These are phyloP conservation scores for Thuja plicata DNA, from an alignment of 83 land plant genomes.

Conservation along the genomic window DNA sequence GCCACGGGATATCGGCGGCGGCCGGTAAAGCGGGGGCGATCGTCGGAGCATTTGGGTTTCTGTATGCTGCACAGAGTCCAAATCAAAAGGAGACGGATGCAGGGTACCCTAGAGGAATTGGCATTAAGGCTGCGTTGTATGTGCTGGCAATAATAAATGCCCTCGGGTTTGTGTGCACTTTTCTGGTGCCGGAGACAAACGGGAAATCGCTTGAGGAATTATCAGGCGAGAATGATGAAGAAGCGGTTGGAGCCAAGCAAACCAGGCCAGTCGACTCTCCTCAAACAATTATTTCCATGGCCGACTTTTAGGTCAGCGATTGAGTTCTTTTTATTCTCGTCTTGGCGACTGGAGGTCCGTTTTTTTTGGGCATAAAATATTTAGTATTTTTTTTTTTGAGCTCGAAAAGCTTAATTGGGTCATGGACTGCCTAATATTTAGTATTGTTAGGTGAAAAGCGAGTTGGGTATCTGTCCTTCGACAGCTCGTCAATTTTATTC, in stretches of 20 bases:
- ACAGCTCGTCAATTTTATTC: too few relatives aligned
- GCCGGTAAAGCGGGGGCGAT: constrained; percentile 34
- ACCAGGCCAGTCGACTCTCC: not conserved
- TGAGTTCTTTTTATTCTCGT: too few relatives aligned
- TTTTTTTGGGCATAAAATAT: too few relatives aligned
- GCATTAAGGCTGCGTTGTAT: constrained; percentile 16
- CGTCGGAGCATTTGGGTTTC: constrained; percentile 33
- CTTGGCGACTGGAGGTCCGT: too few relatives aligned
- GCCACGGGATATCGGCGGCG: constrained; percentile 42
- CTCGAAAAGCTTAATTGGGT: too few relatives aligned
- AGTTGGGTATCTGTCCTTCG: too few relatives aligned
- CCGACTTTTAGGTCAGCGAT: too few relatives aligned
- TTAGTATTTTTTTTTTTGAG: too few relatives aligned
- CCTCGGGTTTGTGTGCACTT: constrained; percentile 22
- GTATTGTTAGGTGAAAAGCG: too few relatives aligned
- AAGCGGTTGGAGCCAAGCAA: not conserved
- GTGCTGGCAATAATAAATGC: constrained; percentile 20
- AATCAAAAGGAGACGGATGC: not conserved
- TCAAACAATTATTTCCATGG: too few relatives aligned
- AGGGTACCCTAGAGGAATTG: constrained; percentile 33
- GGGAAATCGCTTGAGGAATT: constrained; percentile 34
- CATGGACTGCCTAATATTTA: too few relatives aligned
- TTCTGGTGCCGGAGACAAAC: constrained; percentile 32
- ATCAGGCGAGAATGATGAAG: constrained; percentile 25
- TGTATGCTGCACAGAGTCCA: constrained; percentile 28